Evolutionary conservation across 176 grass and related monocot species (phyloP), one percentile per base, ranked within the genome.

Genomic region (Guadua angustifolia): DNA sequence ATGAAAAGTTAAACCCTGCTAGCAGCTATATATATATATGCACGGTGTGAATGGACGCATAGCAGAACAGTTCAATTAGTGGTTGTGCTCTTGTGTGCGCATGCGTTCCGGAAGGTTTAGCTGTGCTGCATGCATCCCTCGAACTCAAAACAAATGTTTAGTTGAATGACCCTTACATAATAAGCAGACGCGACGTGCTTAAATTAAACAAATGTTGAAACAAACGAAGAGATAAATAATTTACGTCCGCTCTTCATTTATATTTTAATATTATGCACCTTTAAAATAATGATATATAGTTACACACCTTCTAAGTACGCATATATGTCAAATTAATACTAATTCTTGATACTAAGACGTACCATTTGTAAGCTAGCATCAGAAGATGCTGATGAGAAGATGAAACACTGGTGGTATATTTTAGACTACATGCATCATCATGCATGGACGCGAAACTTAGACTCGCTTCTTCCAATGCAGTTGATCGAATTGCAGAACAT

Each of bases 401-500:
- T 14, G 32, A 18, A 57, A n/a, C 64, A 21, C 16, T 10, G 32
- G 10, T 18, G 62, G 14, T 33, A 53, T 53, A 53, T 19, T 53
- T 53, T 53, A 53, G 15, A 19, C 17, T 53, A 18, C 16, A 6
- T 19, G 51, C 47, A 32, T 2, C 33, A 35, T n/a, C 17, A 18
- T 19, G 51, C 47, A 32, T 2, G 25, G 25, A 44, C 9, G 40
- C 59, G 21, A 32, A 5, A 32, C 15, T 3, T 13, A 12, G 57
- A 12, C n/a, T 10, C n/a, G 8, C 46, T 65, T 29, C 16, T 44
- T 68, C 49, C 50, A 66, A 15, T 56, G 33, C 71, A 84, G 44
- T 43, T 55, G 14, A 32, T 62, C 17, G 35, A 18, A 50, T 74
- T 24, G 45, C 38, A 45, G 35, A 78, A 71, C 66, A 83, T 78